Evolutionary conservation across 1,284 basidiomycete genomes (phyloP).

Genomic region (Sanguinoderma infundibulare): DNA sequence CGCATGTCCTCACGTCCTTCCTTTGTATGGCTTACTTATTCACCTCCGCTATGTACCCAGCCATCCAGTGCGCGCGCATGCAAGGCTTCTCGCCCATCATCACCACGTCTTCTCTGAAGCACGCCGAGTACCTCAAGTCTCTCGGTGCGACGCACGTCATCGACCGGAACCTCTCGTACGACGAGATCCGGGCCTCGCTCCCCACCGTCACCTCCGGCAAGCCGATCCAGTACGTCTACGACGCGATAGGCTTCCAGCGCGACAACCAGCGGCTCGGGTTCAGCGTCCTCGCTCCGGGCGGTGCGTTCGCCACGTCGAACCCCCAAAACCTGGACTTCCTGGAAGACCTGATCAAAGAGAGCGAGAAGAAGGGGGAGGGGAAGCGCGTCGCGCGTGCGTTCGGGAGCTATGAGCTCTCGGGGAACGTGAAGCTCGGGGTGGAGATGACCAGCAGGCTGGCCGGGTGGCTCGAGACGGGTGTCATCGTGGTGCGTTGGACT

Average conservation of each 20-base stretch:
- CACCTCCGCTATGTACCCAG: no score
- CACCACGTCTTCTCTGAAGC: constrained; percentile 48
- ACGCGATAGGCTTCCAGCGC: background rate
- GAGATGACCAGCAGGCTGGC: background rate
- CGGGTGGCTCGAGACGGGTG: background rate
- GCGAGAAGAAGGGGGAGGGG: background rate
- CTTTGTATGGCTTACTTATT: no score
- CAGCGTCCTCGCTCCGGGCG: no score
- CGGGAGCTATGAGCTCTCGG: background rate
- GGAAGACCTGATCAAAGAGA: background rate
- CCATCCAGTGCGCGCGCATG: no score
- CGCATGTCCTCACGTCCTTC: no score
- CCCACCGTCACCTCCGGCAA: background rate
- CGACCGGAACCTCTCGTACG: constrained; percentile 22
- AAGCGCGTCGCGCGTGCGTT: no score
- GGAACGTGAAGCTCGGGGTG: background rate
- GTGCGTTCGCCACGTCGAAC: background rate
- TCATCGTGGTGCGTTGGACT: background rate
- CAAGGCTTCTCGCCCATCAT: constrained; percentile 54
- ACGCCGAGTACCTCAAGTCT: no score
- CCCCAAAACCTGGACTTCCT: background rate
- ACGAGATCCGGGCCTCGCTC: background rate
- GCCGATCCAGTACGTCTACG: background rate
- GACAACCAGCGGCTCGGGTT: background rate
- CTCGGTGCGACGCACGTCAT: constrained; percentile 56